Conservation (phyloP, 2,329 filamentous ascomycete species). For the Neofusicoccum cordaticola region DNA sequence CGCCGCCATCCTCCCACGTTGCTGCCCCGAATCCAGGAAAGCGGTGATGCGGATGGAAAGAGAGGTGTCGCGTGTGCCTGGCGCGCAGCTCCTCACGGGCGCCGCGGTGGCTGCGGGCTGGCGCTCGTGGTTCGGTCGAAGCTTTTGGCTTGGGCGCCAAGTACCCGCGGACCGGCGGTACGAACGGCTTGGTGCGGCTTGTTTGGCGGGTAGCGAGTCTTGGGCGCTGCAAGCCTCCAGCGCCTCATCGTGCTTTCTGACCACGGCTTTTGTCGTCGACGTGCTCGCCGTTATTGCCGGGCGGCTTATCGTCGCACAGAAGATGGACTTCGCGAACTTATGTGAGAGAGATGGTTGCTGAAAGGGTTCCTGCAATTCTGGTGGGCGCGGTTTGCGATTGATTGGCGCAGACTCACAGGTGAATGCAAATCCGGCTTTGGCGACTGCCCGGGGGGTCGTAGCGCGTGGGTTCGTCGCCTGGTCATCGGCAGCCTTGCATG, state of each 20-base stretch:
- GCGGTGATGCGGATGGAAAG: not conserved
- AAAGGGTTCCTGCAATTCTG: not conserved
- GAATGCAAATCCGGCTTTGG: not conserved
- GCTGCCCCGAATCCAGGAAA: not conserved
- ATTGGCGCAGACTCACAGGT: not conserved
- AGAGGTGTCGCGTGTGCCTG: not conserved
- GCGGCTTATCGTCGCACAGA: not conserved
- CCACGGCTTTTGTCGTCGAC: not conserved
- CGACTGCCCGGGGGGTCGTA: not conserved
- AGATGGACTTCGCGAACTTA: not conserved
- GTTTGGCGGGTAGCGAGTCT: not conserved
- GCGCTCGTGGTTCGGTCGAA: not conserved
- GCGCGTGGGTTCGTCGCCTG: not conserved
- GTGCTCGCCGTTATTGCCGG: not conserved
- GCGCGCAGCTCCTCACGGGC: not conserved
- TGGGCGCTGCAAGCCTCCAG: not conserved
- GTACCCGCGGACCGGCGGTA: not conserved
- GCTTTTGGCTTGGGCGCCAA: constrained; percentile 3
- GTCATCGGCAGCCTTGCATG: not conserved
- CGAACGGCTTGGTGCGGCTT: constrained; percentile 1
- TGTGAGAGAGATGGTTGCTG: not conserved
- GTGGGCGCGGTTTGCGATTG: not conserved
- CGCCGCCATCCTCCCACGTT: not conserved
- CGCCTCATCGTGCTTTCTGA: not conserved
- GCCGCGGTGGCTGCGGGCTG: not conserved